Conservation (phyloP, 257 asterid genomes). For the Catharanthus roseus region DNA sequence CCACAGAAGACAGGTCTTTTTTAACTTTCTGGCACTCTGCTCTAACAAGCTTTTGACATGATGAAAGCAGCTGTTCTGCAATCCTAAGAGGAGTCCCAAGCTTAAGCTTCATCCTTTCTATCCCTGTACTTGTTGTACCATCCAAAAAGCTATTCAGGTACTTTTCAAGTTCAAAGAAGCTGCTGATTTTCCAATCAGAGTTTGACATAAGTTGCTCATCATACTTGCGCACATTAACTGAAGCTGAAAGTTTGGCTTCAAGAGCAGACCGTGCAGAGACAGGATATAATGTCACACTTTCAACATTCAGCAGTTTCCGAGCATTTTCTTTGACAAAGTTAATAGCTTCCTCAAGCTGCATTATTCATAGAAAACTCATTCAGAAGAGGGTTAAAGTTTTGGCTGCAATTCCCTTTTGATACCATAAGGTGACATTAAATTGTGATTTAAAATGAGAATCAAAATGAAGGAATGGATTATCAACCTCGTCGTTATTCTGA, state of each 20-base stretch:
- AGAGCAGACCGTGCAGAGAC: conserved; percentile 91
- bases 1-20: conserved; percentile 56
- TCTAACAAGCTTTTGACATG: conserved; percentile 68
- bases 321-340: conserved; percentile 74
- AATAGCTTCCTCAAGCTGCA: conserved; percentile 87
- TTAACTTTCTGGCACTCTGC: conserved; percentile 67
- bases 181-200: conserved; percentile 50
- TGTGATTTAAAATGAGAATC: conserved; percentile 14
- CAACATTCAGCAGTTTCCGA: conserved; percentile 68
- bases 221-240: conserved; percentile 30
- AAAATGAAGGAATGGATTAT: conserved; percentile 23
- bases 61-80: conserved; percentile 66
- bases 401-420: background rate
- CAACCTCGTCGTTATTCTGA: conserved; percentile 67
- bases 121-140: conserved; percentile 69
- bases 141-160: conserved; percentile 83
- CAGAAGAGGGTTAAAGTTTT: conserved; percentile 6
- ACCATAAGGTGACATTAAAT: conserved; percentile 9
- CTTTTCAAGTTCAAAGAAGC: conserved; percentile 65
- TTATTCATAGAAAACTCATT: conserved; percentile 19
- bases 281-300: conserved; percentile 60
- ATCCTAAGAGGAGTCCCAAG: conserved; percentile 85
- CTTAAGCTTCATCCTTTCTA: conserved; percentile 85
- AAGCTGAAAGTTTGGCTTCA: conserved; percentile 66
- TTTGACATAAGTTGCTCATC: conserved; percentile 25